Percentiles rank a stretch among this genome's conserved stretches.
These are phyloP conservation scores for Fusarium pseudoanthophilum DNA, from an alignment of 2,329 filamentous ascomycete genomes.

Conservation along the genomic window DNA sequence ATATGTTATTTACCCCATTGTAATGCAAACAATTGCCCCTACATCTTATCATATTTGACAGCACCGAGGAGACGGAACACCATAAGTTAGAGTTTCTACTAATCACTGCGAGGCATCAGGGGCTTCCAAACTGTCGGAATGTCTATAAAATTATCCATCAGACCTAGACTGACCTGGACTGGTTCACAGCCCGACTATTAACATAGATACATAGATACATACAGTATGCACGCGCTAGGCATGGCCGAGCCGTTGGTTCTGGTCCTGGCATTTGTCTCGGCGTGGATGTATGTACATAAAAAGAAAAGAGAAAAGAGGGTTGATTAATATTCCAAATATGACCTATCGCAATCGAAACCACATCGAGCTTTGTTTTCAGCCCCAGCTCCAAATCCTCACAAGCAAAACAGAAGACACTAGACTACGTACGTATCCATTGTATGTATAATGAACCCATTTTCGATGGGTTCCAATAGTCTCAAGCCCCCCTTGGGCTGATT, in stretches of 20 bases:
- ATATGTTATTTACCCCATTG: neutral
- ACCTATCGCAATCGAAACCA: slow-evolving; percentile 25
- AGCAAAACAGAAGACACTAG: neutral
- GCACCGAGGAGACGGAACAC: slow-evolving; percentile 6
- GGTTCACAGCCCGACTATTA: neutral
- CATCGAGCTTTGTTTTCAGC: slow-evolving; percentile 14
- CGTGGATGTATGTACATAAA: neutral
- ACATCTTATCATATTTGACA: slow-evolving; percentile 1
- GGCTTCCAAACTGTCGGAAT: slow-evolving; percentile 25
- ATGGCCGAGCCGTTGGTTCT: slow-evolving; percentile 19
- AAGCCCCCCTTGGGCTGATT: neutral
- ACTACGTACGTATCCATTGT: neutral
- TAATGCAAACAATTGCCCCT: neutral
- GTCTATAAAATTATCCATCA: neutral
- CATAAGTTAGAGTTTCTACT: neutral
- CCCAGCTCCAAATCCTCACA: neutral
- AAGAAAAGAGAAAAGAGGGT: slow-evolving; percentile 16
- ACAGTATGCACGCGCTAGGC: slow-evolving; percentile 14
- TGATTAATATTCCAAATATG: slow-evolving; percentile 35
- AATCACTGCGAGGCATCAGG: slow-evolving; percentile 3
- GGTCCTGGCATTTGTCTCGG: slow-evolving; percentile 18
- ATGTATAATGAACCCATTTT: neutral
- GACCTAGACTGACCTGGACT: neutral
- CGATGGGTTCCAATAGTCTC: slow-evolving; percentile 9
- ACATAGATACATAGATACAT: neutral